phyloP scores from a whole-genome alignment of 139 green algal genomes.

The Desmodesmus armatus region DNA sequence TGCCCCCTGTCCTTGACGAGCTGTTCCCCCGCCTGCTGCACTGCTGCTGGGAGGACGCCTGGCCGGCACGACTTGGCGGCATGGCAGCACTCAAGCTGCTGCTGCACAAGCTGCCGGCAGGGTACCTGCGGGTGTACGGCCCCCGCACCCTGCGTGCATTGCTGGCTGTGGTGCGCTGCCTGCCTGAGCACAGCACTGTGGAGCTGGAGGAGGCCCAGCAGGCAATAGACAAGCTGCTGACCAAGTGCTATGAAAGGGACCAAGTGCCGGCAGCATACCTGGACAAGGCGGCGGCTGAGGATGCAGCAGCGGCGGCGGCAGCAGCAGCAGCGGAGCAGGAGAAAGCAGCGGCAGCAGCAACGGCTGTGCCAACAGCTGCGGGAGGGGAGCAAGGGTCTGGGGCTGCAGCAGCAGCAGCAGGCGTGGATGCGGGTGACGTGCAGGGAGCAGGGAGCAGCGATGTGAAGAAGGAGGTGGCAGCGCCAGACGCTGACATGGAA shows the following conservation, averaged over 20 bases:
- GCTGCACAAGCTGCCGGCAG: constrained; percentile 62
- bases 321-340: neutral
- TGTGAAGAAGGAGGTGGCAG: neutral
- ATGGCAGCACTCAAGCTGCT: constrained; percentile 50
- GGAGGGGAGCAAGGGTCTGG: neutral
- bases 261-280: neutral
- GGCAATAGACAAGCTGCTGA: constrained; percentile 55
- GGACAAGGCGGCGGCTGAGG: constrained; percentile 20
- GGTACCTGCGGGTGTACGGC: constrained; percentile 56
- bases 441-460: too few species aligned
- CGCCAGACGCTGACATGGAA: neutral
- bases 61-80: constrained; percentile 84
- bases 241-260: constrained; percentile 47
- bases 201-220: constrained; percentile 67
- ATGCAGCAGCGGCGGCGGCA: neutral
- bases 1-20: constrained; percentile 80
- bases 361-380: neutral
- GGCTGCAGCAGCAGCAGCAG: neutral
- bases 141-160: constrained; percentile 68
- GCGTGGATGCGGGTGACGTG: neutral
- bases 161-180: constrained; percentile 76
- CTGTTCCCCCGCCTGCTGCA: constrained; percentile 87
- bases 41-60: constrained; percentile 89
- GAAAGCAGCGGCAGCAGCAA: neutral
- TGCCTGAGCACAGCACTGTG: constrained; percentile 76